phyloP scores from a whole-genome alignment of 2,329 filamentous ascomycete genomes.

The Pseudomassariella vexata region DNA sequence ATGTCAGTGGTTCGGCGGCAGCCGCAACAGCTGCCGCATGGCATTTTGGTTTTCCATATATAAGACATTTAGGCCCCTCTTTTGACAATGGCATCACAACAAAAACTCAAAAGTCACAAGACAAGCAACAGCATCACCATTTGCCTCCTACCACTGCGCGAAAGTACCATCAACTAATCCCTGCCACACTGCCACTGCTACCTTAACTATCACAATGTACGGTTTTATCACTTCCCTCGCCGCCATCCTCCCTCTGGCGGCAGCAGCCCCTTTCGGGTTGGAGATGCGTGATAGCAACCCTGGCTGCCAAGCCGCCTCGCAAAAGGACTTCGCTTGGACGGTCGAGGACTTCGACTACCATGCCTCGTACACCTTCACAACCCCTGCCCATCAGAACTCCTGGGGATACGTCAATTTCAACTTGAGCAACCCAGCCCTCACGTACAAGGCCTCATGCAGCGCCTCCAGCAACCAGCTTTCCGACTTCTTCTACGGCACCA shows the following conservation, averaged over 20 bases:
- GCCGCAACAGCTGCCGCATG: no score
- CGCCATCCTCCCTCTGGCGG: conserved; percentile 18
- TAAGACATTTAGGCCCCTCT: no score
- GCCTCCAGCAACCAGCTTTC: conserved; percentile 33
- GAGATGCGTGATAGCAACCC: conserved; percentile 15
- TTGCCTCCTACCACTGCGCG: no score
- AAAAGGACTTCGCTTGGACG: conserved; percentile 31
- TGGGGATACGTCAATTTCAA: conserved; percentile 43
- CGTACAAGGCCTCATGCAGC: conserved; percentile 30
- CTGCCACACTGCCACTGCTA: no score
- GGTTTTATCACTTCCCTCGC: conserved; percentile 18
- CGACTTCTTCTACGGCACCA: conserved; percentile 45
- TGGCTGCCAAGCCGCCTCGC: conserved; percentile 27
- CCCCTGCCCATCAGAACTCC: conserved; percentile 44
- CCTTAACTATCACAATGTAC: conserved; percentile 21
- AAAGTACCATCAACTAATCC: no score
- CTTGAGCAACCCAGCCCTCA: conserved; percentile 38
- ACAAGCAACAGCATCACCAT: no score
- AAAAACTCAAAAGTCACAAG: no score
- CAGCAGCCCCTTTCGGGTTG: conserved; percentile 17
- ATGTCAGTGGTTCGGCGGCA: no score
- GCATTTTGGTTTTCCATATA: no score
- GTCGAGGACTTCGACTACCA: conserved; percentile 41
- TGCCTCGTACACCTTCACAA: conserved; percentile 42
- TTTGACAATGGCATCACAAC: no score